Evolutionary conservation across 306 rosid genomes (phyloP), one percentile per base, ranked within the genome.

Genomic region (Boehmeria nivea): DNA sequence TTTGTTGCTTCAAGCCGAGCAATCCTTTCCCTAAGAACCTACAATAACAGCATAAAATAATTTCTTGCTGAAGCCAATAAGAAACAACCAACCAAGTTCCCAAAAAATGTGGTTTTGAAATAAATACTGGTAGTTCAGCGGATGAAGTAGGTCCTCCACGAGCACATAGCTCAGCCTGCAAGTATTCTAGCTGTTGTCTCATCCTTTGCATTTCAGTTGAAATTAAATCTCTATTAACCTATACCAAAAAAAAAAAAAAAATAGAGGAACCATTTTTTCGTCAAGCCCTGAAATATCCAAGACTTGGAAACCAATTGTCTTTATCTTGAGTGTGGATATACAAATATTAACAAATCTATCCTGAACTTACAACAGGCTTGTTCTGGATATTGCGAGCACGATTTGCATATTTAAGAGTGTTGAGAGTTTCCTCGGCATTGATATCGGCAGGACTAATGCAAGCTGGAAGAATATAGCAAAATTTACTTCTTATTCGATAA

Each of bases 311-410:
- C 23, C n/a, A n/a, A n/a, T n/a, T n/a, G n/a, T n/a, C n/a, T n/a
- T n/a, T n/a, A n/a, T n/a, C n/a, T n/a, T n/a, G n/a, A n/a, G n/a
- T n/a, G n/a, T n/a, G n/a, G n/a, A n/a, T n/a, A n/a, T n/a, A n/a
- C n/a, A n/a, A n/a, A n/a, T n/a, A n/a, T n/a, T n/a, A n/a, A n/a
- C n/a, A n/a, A n/a, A n/a, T n/a, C n/a, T n/a, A n/a, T n/a, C n/a
- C n/a, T n/a, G 70, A 80, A 73, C 90, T 78, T 78, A 86, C 95
- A 51, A 86, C 83, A 46, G 90, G 90, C 67, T 80, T 86, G 68
- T 86, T 86, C 74, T 86, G 95, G 66, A 86, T 86, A 72, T 86
- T 86, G 61, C 95, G 95, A 19, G 95, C 95, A 51, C 95, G 95
- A 72, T 86, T 86, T 46, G 95, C 95, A 63, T 86, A 86, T 62